Evolutionary conservation across 192 early-diverging fungal species (phyloP), one percentile per base, ranked within the genome.

Genomic region (Backusella westeae): DNA sequence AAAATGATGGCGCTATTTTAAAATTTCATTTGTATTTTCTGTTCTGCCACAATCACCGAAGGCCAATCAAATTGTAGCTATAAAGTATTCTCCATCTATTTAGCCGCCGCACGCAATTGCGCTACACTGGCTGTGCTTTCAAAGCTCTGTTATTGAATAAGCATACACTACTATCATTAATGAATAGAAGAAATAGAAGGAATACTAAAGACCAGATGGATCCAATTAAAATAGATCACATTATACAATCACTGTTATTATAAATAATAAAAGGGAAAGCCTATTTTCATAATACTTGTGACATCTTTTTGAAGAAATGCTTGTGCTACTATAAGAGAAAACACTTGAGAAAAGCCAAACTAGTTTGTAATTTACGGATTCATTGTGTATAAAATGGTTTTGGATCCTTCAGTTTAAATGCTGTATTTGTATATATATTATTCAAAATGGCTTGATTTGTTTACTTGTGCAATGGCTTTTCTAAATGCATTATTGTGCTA

Each of bases 1-100:
- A 63, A 63, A 26, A 63, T 63, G 26, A 63, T 63, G 56, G 56
- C 56, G 56, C 56, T 63, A 63, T 23, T 63, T 63, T 29, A 63
- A 63, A 63, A 63, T 12, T n/a, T 4, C 10, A 19, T n/a, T n/a
- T n/a, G 15, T 19, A 4, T 19, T 63, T 29, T 26, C 21, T 63
- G 56, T 63, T 63, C 3, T 63, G 56, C 56, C 26, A 29, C 56
- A 63, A 63, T 29, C 12, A 29, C 56, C 56, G 56, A 23, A 14
- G 26, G 56, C 56, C 56, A 63, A 63, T 63, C 56, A 63, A 12
- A 63, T 26, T 29, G 8, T 1, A 26, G 3, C 23, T n/a, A 63
- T 29, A 14, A 63, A 59, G n/a, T 29, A 1, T 10, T 29, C 21
- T 8, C 26, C 26, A 29, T 63, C 3, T 63, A 63, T 63, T 63